phyloP scores from a whole-genome alignment of 1,139 yeast genomes.

The Candida smagusa region DNA sequence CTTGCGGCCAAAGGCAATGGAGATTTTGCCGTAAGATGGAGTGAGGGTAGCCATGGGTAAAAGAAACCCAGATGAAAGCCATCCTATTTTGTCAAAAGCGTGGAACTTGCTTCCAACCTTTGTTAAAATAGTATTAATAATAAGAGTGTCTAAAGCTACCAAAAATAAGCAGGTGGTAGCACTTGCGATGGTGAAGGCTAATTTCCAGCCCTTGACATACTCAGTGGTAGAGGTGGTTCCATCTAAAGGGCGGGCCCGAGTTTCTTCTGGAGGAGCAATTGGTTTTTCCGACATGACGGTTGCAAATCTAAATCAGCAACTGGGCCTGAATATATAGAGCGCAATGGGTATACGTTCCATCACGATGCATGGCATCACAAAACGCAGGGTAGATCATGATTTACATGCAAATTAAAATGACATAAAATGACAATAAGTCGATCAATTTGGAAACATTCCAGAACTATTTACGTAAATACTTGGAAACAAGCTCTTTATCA shows the following conservation, averaged over 20 bases:
- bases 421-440: no score
- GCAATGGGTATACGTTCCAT: no score
- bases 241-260: slow-evolving; percentile 21
- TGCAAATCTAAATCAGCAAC: no score
- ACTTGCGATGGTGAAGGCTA: slow-evolving; percentile 39
- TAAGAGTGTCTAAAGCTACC: slow-evolving; percentile 21
- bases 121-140: slow-evolving; percentile 19
- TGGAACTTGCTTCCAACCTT: slow-evolving; percentile 16
- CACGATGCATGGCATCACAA: no score
- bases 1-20: slow-evolving; percentile 20
- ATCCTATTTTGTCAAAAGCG: slow-evolving; percentile 16
- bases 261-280: slow-evolving; percentile 41
- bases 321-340: no score
- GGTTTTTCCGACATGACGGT: no score
- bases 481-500: slow-evolving; percentile 31
- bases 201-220: slow-evolving; percentile 40
- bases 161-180: slow-evolving; percentile 32
- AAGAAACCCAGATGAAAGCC: slow-evolving; percentile 19
- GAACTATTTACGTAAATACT: slow-evolving; percentile 16
- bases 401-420: no score
- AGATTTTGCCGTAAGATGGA: slow-evolving; percentile 19
- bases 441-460: no score
- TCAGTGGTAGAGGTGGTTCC: slow-evolving; percentile 52
- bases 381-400: no score
- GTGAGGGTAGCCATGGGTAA: slow-evolving; percentile 18